Evolutionary conservation across 225 moss, liverwort and hornwort genomes (phyloP), one percentile per base, ranked within the genome.

Genomic region (Sphagnum contortum): DNA sequence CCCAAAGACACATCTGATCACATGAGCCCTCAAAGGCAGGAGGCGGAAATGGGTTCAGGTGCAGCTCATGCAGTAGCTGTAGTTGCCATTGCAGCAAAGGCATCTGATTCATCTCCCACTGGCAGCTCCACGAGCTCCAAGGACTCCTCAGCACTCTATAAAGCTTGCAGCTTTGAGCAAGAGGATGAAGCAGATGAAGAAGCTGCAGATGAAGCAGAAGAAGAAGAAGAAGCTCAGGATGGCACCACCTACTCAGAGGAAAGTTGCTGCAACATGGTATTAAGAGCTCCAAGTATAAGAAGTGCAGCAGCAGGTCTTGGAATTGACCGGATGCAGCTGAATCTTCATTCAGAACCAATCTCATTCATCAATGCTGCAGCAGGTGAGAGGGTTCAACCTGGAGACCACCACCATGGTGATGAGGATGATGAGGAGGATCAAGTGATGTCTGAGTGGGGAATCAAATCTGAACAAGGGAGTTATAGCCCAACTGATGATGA

Each of bases 401-500:
- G 29, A 29, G 29, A 29, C 29, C 29, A 29, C 29, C 29, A 29
- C 29, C 29, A 29, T 29, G 29, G 29, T 29, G 29, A 29, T 29
- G 29, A 29, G 29, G 29, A 29, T 29, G 29, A 29, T 29, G 52
- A 70, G 10, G 68, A 50, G 14, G 53, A 57, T 29, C 48, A 48
- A 12, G 55, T 29, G 50, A 29, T 29, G 0, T 29, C 29, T 29
- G 57, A 57, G 44, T 74, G 68, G 55, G 69, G 65, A 13, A 61
- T 74, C 65, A 71, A 75, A 64, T 89, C 89, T 12, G 81, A 85
- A 63, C 83, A 85, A 69, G 89, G 66, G 13, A 83, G 87, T n/a
- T 81, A 81, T 62, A 89, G 81, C 61, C 89, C 78, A 60, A 64
- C 70, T 48, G 80, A 83, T 47, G 79, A 72, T 47, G 60, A 65